Percentiles rank a stretch among this genome's conserved stretches.
phyloP scores from a whole-genome alignment of 306 rosid species.

The Oxytropis ochrocephala region DNA sequence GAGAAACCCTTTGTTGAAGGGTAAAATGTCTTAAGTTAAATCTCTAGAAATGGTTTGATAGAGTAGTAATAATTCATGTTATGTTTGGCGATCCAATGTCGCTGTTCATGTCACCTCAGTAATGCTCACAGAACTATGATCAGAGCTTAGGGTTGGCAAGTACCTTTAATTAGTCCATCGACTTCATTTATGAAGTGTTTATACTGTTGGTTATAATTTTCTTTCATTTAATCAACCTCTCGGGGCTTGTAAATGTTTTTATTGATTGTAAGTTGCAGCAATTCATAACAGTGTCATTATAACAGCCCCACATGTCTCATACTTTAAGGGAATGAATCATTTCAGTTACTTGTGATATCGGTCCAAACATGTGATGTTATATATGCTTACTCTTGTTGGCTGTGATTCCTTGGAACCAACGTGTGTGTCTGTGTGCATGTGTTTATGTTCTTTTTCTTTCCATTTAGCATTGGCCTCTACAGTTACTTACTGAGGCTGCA shows the following conservation, averaged over 20 bases:
- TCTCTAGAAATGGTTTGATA: not conserved
- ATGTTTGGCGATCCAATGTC: not conserved
- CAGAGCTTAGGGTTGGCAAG: not conserved
- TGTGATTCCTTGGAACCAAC: not conserved
- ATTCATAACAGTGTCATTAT: not conserved
- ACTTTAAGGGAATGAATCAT: not conserved
- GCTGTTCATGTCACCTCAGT: not conserved
- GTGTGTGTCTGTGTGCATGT: not conserved
- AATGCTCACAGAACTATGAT: not conserved
- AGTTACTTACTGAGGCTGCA: not conserved
- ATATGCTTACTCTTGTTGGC: not conserved
- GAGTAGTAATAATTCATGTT: not conserved
- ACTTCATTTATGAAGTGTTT: not conserved
- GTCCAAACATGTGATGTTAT: not conserved
- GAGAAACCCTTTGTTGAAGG: not conserved
- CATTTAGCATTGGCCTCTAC: not conserved
- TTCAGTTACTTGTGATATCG: not conserved
- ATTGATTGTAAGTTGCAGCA: not conserved
- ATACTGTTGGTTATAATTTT: not conserved
- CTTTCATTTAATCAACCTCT: not conserved
- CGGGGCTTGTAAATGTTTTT: not conserved
- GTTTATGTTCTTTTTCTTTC: not conserved
- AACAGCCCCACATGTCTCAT: not conserved
- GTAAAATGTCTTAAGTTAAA: not conserved
- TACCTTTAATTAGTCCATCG: not conserved